Evolutionary conservation across 805 yeast genomes (phyloP), one percentile per base, ranked within the genome.

Genomic region (Nadsonia fulvescens): DNA sequence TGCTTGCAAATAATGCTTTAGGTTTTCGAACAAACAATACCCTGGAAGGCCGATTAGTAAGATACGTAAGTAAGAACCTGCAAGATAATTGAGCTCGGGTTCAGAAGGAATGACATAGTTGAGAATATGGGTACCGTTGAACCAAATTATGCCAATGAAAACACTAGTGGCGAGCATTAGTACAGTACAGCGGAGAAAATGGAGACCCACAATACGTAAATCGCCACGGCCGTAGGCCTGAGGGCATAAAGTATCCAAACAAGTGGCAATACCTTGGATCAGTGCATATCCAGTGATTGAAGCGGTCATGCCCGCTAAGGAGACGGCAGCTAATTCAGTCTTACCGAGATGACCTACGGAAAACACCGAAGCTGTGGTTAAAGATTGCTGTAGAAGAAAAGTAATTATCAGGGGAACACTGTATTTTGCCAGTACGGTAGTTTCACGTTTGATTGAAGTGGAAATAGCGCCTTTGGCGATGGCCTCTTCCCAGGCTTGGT

Each of bases 201-300:
- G 64, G 4, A 63, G 42, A 1, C 81, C 79, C 3, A 74, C 81
- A 36, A 60, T 47, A 22, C 56, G 51, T 31, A 55, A 60, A 31
- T 61, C 65, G 13, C 57, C 58, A 4, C 77, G 74, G 12, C 83
- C 83, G 45, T 53, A 74, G 0, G 81, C 81, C 40, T 74, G 82
- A 0, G 82, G 70, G 30, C 78, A 72, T 32, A 69, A 57, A 0
- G 82, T 71, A 40, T 74, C 82, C 29, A 74, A 50, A 12, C 75
- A 70, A 1, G 81, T 70, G 4, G 77, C 65, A 35, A 70, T 58
- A 7, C 82, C 83, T 34, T 70, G 71, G 27, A 69, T 61, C 3
- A 73, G 62, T 0, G 78, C 73, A 22, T 68, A 61, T 4, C 64
- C 65, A 22, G 71, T 67, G 25, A 73, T 68, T 32, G 69, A 70